Conservation (phyloP, 116 monocot species). For the Posidonia oceanica region DNA sequence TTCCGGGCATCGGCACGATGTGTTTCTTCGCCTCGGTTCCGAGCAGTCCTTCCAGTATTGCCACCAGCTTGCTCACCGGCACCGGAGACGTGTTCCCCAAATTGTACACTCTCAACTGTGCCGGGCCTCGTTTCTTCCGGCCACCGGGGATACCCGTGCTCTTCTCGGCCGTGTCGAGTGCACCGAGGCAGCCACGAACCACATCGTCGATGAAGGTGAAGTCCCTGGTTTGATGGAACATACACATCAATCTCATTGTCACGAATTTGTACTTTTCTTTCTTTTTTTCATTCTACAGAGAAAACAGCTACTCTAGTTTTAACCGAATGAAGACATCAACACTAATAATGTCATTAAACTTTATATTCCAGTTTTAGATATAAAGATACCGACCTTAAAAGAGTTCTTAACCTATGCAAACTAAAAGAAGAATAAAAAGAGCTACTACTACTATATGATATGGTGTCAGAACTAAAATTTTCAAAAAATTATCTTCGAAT, state of each 20-base stretch:
- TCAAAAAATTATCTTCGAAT: neutral
- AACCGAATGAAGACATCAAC: too few relatives aligned
- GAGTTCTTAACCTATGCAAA: too few relatives aligned
- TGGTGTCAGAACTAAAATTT: neutral
- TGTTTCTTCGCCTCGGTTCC: constrained; percentile 31
- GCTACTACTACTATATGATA: too few relatives aligned
- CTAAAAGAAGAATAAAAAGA: too few relatives aligned
- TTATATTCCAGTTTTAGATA: too few relatives aligned
- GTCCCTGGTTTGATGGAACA: constrained; percentile 10
- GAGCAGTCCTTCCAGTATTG: constrained; percentile 25
- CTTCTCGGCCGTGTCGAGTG: constrained; percentile 39
- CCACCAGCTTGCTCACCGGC: constrained; percentile 27
- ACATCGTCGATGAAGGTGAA: constrained; percentile 44
- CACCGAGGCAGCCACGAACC: constrained; percentile 31
- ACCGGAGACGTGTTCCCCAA: constrained; percentile 51
- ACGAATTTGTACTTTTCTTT: too few relatives aligned
- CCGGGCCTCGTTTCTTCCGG: constrained; percentile 32
- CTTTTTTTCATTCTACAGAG: too few relatives aligned
- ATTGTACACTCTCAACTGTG: constrained; percentile 43
- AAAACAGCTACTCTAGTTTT: too few relatives aligned
- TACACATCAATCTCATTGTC: neutral
- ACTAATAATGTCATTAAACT: too few relatives aligned
- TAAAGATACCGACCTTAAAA: too few relatives aligned
- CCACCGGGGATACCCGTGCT: constrained; percentile 30
- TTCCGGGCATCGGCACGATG: constrained; percentile 25